A percentile compares a stretch with the other conserved stretches of the same genome.
Evolutionary conservation across 352 stramenopile genomes (phyloP).

Genomic region (Phytopythium oedochilum): DNA sequence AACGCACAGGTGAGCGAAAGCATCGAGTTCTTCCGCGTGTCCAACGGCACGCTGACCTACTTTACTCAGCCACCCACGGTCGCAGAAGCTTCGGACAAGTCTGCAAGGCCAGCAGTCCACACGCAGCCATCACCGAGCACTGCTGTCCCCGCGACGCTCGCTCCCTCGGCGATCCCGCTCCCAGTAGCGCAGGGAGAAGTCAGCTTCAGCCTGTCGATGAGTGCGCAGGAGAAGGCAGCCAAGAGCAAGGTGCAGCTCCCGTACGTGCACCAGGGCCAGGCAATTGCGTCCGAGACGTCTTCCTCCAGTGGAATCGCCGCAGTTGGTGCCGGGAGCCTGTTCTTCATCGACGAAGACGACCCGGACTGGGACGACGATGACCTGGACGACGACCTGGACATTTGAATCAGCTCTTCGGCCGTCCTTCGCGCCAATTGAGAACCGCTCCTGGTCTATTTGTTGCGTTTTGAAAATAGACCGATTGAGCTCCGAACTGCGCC

Average conservation of each 20-base stretch:
- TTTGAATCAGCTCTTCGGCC: constrained; percentile 9
- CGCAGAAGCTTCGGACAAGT: background rate
- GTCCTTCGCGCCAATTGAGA: background rate
- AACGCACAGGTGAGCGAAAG: constrained; percentile 61
- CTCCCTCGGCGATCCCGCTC: constrained; percentile 14
- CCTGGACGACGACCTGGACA: constrained; percentile 41
- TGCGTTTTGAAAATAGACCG: background rate
- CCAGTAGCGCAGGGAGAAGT: constrained; percentile 52
- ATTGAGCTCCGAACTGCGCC: background rate
- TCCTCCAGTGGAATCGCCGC: background rate
- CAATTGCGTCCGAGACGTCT: background rate
- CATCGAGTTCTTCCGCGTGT: constrained; percentile 57
- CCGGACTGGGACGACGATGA: constrained; percentile 67
- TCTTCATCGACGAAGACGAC: constrained; percentile 81
- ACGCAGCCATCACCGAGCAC: background rate
- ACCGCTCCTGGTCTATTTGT: background rate
- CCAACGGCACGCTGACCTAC: constrained; percentile 21
- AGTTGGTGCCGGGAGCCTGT: constrained; percentile 25
- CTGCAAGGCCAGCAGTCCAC: background rate
- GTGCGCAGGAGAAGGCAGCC: constrained; percentile 39
- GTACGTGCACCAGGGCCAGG: constrained; percentile 59
- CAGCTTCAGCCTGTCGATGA: constrained; percentile 73
- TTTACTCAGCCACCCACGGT: background rate
- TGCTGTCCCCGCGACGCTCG: background rate
- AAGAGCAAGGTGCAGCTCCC: constrained; percentile 65